A percentile compares a stretch with the other conserved stretches of the same genome.
Evolutionary conservation across 345 rosid genomes (phyloP).

Genomic region (Aurinia saxatilis): DNA sequence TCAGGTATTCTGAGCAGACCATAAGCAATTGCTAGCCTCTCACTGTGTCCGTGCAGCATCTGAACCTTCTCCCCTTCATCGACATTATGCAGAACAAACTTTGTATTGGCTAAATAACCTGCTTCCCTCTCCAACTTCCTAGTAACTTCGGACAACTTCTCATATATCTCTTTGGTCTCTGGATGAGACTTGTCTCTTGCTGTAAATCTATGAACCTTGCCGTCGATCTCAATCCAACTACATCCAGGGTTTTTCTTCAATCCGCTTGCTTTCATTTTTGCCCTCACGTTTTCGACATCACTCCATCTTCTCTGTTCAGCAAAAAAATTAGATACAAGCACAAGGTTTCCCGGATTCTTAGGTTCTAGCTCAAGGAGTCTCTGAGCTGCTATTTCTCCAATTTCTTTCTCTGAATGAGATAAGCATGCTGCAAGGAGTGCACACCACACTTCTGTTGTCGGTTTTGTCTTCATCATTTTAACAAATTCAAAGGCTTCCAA

Average conservation of each 20-base stretch:
- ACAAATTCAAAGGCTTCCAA: conserved; percentile 69
- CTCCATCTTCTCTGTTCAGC: conserved; percentile 67
- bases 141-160: conserved; percentile 44
- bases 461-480: conserved; percentile 51
- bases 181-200: conserved; percentile 86
- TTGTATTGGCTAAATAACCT: conserved; percentile 65
- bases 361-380: conserved; percentile 53
- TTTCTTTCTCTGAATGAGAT: conserved; percentile 56
- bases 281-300: conserved; percentile 59
- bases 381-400: conserved; percentile 61
- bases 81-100: conserved; percentile 54
- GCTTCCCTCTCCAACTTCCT: conserved; percentile 48
- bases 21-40: conserved; percentile 75
- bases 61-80: conserved; percentile 59
- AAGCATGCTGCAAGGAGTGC: conserved; percentile 74
- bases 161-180: conserved; percentile 44
- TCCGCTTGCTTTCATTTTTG: conserved; percentile 59
- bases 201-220: conserved; percentile 57
- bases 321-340: conserved; percentile 72
- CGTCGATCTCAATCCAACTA: conserved; percentile 78
- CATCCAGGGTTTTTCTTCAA: conserved; percentile 81
- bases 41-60: conserved; percentile 71
- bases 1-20: conserved; percentile 47
- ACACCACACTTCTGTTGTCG: conserved; percentile 84
- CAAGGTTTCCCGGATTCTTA: conserved; percentile 71